Conservation (phyloP, 306 rosid genomes). For the Hylodesmum podocarpum region DNA sequence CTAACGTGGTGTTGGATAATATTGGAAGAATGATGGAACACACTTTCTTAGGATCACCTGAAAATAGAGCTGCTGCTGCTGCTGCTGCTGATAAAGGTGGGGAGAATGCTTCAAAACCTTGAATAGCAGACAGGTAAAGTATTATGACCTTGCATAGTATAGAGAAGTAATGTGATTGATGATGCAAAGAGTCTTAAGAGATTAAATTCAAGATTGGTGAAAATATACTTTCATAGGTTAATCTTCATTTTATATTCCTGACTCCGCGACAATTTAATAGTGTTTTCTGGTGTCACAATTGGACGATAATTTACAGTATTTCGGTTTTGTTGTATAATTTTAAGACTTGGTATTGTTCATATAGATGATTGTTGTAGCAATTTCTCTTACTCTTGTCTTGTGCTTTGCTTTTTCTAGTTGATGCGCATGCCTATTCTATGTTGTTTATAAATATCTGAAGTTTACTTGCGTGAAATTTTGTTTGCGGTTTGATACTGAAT, state of each 20-base stretch:
- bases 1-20: conserved; percentile 30
- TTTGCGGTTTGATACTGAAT: background rate
- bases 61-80: conserved; percentile 24
- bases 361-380: conserved; percentile 8
- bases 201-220: conserved; percentile 25
- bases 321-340: conserved; percentile 31
- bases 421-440: background rate
- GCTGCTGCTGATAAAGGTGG: too few relatives aligned
- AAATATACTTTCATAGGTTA: conserved; percentile 37
- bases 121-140: conserved; percentile 27
- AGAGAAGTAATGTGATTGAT: conserved; percentile 31
- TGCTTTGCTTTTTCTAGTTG: background rate
- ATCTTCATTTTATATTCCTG: conserved; percentile 46
- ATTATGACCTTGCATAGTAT: conserved; percentile 35
- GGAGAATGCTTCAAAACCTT: conserved; percentile 26
- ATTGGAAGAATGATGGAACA: conserved; percentile 27
- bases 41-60: conserved; percentile 4
- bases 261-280: conserved; percentile 34
- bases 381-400: background rate
- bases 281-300: conserved; percentile 31
- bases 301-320: conserved; percentile 33
- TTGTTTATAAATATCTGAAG: background rate
- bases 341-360: conserved; percentile 28
- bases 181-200: conserved; percentile 27
- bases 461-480: background rate